Evolutionary conservation across 1,284 basidiomycete species (phyloP), one percentile per base, ranked within the genome.

Genomic region (Paramarasmius palmivorus): DNA sequence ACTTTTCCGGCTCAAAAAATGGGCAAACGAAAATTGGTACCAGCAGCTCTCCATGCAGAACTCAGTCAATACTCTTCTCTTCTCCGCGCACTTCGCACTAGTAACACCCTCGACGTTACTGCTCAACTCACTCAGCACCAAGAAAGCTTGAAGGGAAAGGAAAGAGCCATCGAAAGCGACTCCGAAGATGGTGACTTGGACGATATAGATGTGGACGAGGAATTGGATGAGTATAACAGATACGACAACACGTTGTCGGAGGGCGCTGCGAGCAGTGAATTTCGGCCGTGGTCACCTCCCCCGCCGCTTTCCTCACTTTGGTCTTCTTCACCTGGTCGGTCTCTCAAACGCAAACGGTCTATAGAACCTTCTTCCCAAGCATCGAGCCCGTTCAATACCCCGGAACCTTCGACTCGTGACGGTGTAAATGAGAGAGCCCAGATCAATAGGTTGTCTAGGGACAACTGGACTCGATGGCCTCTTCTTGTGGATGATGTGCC

Each of bases 391-490:
- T 26, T 59, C 44, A 26, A 41, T 25, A 17, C 53, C 56, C 25
- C 20, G 20, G 48, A 60, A 58, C 23, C 59, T 57, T 42, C 54
- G 60, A 53, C 52, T 52, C 51, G 12, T 41, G 36, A 38, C 12
- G 40, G 49, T 35, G 26, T n/a, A 49, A 32, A 50, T 39, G 46
- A 34, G 57, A 35, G 54, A 64, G 56, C 51, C 57, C 52, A 29
- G 56, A 29, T 26, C 38, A 37, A 26, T 5, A 48, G 37, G 63
- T 68, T 22, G 2, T 8, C 38, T 55, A 67, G 72, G 37, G 73
- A 84, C 57, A 71, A 68, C 4, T 86, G 84, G 84, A 86, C 83
- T 1, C 77, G 83, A 17, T 88, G 86, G 86, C 86, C 86, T 4
- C 73, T 86, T 26, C 73, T 79, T 8, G 59, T 73, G 2, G 71